phyloP scores from a whole-genome alignment of 2,329 filamentous ascomycete genomes.

The Neonectria hederae region DNA sequence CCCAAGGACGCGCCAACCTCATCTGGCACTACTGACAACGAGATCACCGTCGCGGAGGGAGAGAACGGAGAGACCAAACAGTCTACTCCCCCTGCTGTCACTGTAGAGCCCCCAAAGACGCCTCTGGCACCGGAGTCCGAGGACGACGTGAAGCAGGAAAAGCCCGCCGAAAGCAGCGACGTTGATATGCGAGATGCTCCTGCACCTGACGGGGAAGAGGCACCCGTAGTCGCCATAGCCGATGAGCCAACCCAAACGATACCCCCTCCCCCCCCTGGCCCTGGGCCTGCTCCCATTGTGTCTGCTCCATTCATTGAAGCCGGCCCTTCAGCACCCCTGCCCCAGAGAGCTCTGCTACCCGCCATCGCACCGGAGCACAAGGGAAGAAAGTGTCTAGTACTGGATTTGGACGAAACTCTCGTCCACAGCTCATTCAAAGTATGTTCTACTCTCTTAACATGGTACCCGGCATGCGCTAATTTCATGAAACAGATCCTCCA shows the following conservation, averaged over 20 bases:
- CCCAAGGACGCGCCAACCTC: conserved; percentile 57
- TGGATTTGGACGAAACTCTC: conserved; percentile 95
- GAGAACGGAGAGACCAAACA: conserved; percentile 61
- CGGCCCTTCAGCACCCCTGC: conserved; percentile 53
- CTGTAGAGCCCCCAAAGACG: conserved; percentile 55
- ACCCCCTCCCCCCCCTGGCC: conserved; percentile 59
- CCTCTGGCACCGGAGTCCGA: conserved; percentile 35
- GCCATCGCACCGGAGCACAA: conserved; percentile 81
- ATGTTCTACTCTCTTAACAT: conserved; percentile 35
- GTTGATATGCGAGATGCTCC: conserved; percentile 73
- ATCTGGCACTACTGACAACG: conserved; percentile 58
- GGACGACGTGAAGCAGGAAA: conserved; percentile 49
- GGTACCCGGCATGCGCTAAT: conserved; percentile 29
- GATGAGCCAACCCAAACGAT: conserved; percentile 49
- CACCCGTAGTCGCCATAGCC: conserved; percentile 49
- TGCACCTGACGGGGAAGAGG: conserved; percentile 60
- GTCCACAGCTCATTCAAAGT: conserved; percentile 99
- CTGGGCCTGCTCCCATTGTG: conserved; percentile 52
- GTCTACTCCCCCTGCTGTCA: conserved; percentile 48
- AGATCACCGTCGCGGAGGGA: conserved; percentile 52
- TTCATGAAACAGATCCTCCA: conserved; percentile 78
- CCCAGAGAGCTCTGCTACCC: conserved; percentile 78
- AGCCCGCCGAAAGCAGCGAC: conserved; percentile 65
- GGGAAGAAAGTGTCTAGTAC: conserved; percentile 91
- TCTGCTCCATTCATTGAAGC: conserved; percentile 53